Conservation (phyloP, 768 basidiomycete genomes). For the Naganishia onofrii region DNA sequence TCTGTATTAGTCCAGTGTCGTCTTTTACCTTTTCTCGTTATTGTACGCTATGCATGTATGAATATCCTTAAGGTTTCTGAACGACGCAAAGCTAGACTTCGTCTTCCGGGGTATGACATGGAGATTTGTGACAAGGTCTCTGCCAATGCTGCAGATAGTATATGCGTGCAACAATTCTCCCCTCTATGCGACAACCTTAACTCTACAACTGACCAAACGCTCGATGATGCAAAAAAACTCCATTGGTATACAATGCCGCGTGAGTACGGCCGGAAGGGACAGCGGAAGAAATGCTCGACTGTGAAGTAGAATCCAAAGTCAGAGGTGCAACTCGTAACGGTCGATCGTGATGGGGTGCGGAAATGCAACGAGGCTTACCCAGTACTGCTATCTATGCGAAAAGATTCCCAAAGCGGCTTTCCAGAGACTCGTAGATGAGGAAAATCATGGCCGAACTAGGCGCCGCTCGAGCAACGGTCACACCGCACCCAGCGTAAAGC, state of each 20-base stretch:
- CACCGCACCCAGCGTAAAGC: constrained; percentile 86
- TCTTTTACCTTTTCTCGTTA: background rate
- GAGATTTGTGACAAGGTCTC: background rate
- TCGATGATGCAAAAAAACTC: background rate
- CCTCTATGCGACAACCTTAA: constrained; percentile 1
- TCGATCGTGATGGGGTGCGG: background rate
- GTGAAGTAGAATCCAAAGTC: background rate
- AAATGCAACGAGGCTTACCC: background rate
- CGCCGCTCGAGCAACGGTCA: constrained; percentile 78
- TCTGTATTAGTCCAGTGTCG: background rate
- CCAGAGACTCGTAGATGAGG: constrained; percentile 80
- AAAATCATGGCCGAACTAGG: constrained; percentile 92
- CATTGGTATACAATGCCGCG: background rate
- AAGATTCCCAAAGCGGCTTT: constrained; percentile 57
- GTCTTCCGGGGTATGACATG: background rate
- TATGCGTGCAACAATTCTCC: background rate
- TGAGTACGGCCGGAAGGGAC: background rate
- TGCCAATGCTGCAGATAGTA: background rate
- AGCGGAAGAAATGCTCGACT: background rate
- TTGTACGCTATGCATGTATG: background rate
- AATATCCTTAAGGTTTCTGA: background rate
- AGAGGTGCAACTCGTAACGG: background rate
- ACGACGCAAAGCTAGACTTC: background rate
- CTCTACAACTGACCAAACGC: background rate
- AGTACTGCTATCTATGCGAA: constrained; percentile 13